A percentile compares a stretch with the other conserved stretches of the same genome.
Evolutionary conservation across 2,329 filamentous ascomycete genomes (phyloP).

Genomic region (Microsporum audouinii): DNA sequence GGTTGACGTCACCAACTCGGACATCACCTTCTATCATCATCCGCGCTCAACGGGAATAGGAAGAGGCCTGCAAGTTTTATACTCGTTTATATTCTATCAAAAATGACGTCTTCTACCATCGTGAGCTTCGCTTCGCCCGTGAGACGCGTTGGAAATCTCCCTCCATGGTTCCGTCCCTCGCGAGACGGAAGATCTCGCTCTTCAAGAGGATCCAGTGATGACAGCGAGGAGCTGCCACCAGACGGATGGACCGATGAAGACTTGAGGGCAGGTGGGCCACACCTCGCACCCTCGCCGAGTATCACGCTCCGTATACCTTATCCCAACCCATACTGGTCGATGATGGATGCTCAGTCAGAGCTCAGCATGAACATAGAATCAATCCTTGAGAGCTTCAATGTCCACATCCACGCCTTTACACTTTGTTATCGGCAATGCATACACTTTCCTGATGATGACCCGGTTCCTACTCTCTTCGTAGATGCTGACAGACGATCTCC

Average conservation of each 20-base stretch:
- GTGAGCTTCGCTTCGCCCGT: background rate
- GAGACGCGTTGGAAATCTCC: too few relatives aligned
- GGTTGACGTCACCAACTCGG: too few relatives aligned
- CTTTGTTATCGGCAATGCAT: background rate
- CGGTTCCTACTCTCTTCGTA: background rate
- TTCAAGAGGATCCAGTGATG: slow-evolving; percentile 13
- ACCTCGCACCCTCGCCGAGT: background rate
- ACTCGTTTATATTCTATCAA: too few relatives aligned
- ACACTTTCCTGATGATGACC: background rate
- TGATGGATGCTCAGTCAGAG: background rate
- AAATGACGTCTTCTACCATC: too few relatives aligned
- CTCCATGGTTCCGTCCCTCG: background rate
- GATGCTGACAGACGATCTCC: background rate
- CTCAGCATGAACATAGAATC: background rate
- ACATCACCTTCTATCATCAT: too few relatives aligned
- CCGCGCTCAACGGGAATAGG: too few relatives aligned
- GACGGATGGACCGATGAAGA: slow-evolving; percentile 1
- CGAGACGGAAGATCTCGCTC: background rate
- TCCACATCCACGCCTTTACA: background rate
- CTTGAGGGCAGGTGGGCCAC: background rate
- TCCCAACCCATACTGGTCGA: background rate
- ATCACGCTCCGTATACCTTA: background rate
- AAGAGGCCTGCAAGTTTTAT: too few relatives aligned
- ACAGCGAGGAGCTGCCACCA: slow-evolving; percentile 9
- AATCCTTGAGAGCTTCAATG: background rate